Percentiles rank a stretch among this genome's conserved stretches.
phyloP scores from a whole-genome alignment of 768 basidiomycete genomes.

The Tremella mesenterica region DNA sequence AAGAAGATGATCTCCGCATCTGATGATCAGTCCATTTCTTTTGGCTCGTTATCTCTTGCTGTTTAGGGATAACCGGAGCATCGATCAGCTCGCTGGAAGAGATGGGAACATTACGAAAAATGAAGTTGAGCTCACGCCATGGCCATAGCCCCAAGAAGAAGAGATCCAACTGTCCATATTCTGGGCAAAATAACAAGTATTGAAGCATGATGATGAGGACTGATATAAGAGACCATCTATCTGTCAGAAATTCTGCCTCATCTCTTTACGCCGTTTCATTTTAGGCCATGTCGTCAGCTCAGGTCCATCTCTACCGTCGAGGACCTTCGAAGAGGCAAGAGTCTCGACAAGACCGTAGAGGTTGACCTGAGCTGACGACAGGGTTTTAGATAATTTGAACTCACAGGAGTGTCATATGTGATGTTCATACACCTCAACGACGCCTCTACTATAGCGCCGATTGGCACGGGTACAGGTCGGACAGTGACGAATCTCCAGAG shows the following conservation, averaged over 20 bases:
- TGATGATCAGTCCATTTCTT: constrained; percentile 2
- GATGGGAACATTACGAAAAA: too few relatives aligned
- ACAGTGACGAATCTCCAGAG: constrained; percentile 23
- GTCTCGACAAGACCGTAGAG: too few relatives aligned
- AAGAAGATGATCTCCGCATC: constrained; percentile 39
- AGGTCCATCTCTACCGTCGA: too few relatives aligned
- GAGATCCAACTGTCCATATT: constrained; percentile 30
- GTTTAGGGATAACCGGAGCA: too few relatives aligned
- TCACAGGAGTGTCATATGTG: constrained; percentile 29
- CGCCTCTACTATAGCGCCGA: constrained; percentile 36
- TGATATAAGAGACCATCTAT: constrained; percentile 32
- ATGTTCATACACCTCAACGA: constrained; percentile 35
- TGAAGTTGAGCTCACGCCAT: constrained; percentile 26
- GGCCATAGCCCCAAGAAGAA: constrained; percentile 18
- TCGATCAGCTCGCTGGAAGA: too few relatives aligned
- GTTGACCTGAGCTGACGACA: too few relatives aligned
- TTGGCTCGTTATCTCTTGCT: background rate
- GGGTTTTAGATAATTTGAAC: constrained; percentile 1
- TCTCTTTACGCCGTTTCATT: background rate
- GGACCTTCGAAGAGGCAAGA: too few relatives aligned
- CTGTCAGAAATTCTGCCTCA: constrained; percentile 3
- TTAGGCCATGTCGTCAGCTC: too few relatives aligned
- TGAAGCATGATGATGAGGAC: constrained; percentile 30
- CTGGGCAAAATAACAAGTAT: constrained; percentile 21
- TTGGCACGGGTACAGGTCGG: constrained; percentile 41